Conservation (phyloP, 805 yeast species). For the Candida pseudofarinosa region DNA sequence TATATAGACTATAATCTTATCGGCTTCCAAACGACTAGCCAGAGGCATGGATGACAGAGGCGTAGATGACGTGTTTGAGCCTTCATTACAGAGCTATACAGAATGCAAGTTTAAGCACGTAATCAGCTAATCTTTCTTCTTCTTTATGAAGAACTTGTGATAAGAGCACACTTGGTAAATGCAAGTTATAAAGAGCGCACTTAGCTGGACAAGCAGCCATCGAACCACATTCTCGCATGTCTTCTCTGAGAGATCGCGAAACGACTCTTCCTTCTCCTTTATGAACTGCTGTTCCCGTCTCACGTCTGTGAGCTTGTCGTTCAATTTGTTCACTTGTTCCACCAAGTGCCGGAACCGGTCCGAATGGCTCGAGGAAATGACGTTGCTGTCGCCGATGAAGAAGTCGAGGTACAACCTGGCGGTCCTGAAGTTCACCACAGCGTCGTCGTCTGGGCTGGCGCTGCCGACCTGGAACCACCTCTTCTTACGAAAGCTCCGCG, state of each 20-base stretch:
- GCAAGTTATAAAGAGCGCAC: constrained; percentile 13
- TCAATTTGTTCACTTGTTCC: constrained; percentile 53
- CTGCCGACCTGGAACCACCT: constrained; percentile 14
- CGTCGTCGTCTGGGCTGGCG: constrained; percentile 8
- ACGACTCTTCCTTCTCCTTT: constrained; percentile 19
- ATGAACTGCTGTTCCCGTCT: constrained; percentile 57
- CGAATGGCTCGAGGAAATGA: constrained; percentile 3
- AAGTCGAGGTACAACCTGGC: constrained; percentile 19
- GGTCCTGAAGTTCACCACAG: constrained; percentile 18
- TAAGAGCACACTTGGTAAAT: constrained; percentile 17
- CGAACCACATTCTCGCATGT: constrained; percentile 17
- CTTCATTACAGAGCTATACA: not conserved
- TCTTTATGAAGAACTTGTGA: constrained; percentile 15
- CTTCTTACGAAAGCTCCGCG: constrained; percentile 16
- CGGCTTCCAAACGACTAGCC: too few relatives aligned
- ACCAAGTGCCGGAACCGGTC: constrained; percentile 45
- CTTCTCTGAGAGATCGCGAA: constrained; percentile 23
- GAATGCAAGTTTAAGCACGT: not conserved
- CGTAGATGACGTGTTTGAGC: too few relatives aligned
- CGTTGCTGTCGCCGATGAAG: constrained; percentile 16
- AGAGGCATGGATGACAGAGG: too few relatives aligned
- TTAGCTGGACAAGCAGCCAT: constrained; percentile 20
- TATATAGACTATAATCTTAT: too few relatives aligned
- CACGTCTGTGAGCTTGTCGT: constrained; percentile 53
- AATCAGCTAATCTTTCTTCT: constrained; percentile 8